Evolutionary conservation across 768 basidiomycete species (phyloP).

Genomic region (Amanita molliuscula): DNA sequence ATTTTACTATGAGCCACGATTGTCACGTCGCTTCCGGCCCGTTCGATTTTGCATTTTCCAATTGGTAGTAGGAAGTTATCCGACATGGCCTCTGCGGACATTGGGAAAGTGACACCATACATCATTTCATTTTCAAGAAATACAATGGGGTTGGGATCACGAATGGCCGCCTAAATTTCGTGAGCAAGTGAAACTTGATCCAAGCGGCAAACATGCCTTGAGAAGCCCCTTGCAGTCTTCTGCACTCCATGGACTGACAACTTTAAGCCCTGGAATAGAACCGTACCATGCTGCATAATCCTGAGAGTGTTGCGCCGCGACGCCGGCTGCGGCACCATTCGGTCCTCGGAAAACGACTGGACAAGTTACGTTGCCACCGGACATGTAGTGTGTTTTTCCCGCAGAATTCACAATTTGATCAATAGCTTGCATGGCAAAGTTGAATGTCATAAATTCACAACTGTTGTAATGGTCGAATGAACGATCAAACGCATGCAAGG

Average conservation of each 20-base stretch:
- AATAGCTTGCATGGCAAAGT: conserved; percentile 99
- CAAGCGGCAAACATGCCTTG: conserved; percentile 46
- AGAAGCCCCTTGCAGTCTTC: conserved; percentile 98
- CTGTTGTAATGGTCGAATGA: conserved; percentile 24
- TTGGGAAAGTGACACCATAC: conserved; percentile 95
- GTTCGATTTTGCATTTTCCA: conserved; percentile 96
- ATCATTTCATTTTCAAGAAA: conserved; percentile 99
- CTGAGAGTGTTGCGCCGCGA: conserved; percentile 95
- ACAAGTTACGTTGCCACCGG: conserved; percentile 96
- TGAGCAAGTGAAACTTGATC: neutral
- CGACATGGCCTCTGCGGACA: conserved; percentile 91
- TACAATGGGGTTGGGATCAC: conserved; percentile 96
- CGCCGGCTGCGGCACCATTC: conserved; percentile 96
- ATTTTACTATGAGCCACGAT: conserved; percentile 98
- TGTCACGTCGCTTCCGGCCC: conserved; percentile 86
- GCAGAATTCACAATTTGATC: conserved; percentile 99
- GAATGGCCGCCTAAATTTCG: conserved; percentile 70
- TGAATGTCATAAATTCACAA: conserved; percentile 99
- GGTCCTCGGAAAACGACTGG: conserved; percentile 99
- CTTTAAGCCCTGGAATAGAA: conserved; percentile 90
- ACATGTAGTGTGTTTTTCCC: conserved; percentile 99
- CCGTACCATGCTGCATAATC: conserved; percentile 97
- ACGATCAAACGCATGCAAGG: neutral
- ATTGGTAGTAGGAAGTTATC: conserved; percentile 93
- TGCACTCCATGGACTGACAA: conserved; percentile 95